A percentile compares a stretch with the other conserved stretches of the same genome.
Evolutionary conservation across 148 eudicot genomes (phyloP).

Genomic region (Heliamphora exappendiculata): DNA sequence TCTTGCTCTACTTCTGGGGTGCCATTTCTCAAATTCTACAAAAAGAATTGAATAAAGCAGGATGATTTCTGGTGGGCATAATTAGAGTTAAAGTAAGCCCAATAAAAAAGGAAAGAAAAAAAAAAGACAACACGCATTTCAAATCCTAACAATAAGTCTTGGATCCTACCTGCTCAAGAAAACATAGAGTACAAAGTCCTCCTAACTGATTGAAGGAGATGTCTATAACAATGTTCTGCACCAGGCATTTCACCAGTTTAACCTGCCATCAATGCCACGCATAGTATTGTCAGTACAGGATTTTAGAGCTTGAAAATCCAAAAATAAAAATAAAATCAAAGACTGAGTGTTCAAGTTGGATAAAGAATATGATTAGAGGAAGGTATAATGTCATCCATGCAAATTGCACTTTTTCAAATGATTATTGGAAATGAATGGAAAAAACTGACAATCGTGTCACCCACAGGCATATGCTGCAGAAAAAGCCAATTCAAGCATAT

Average conservation of each 20-base stretch:
- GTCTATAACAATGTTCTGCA: constrained; percentile 40
- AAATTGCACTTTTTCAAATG: not conserved
- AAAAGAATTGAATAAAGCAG: not conserved
- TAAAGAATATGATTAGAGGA: not conserved
- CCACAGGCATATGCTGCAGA: not conserved
- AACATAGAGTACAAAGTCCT: constrained; percentile 57
- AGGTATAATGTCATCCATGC: not conserved
- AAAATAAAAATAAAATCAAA: not conserved
- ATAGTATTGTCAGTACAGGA: not conserved
- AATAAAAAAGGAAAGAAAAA: not conserved
- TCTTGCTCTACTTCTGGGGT: not conserved
- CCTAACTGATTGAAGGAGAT: constrained; percentile 60
- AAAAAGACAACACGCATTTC: not conserved
- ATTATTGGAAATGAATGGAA: not conserved
- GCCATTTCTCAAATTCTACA: not conserved
- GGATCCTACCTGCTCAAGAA: constrained; percentile 34
- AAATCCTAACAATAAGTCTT: constrained; percentile 2
- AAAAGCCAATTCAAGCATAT: constrained; percentile 1
- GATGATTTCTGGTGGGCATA: not conserved
- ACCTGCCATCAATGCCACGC: constrained; percentile 38
- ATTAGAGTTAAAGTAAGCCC: not conserved
- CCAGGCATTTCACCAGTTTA: constrained; percentile 61
- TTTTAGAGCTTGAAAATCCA: not conserved
- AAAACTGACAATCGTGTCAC: not conserved
- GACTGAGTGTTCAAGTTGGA: not conserved